Percentiles rank a stretch among this genome's conserved stretches.
Evolutionary conservation across 495 filamentous ascomycete genomes (phyloP).

Genomic region (Daldinia loculata): DNA sequence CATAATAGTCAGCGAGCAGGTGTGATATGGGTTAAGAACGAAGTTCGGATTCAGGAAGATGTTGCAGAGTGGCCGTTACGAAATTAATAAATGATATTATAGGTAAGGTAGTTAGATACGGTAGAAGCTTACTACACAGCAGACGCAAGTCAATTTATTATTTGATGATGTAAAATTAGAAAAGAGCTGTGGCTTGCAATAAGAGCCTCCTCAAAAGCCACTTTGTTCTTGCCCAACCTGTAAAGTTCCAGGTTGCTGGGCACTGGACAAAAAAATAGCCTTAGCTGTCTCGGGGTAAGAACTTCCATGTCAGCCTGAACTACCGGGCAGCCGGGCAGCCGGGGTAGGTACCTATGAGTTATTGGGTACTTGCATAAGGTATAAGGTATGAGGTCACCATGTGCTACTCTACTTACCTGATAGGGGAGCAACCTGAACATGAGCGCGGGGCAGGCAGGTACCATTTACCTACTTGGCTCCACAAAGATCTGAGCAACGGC

Average conservation of each 20-base stretch:
- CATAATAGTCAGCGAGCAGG: conserved; percentile 36
- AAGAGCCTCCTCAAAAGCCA: neutral
- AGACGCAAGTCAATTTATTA: conserved; percentile 24
- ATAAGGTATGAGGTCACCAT: conserved; percentile 26
- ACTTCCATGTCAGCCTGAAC: conserved; percentile 5
- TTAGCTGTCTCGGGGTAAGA: neutral
- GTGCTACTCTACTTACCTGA: conserved; percentile 7
- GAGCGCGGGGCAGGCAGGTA: conserved; percentile 29
- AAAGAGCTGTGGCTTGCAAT: too few relatives aligned
- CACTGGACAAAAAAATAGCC: too few relatives aligned
- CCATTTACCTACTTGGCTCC: conserved; percentile 7
- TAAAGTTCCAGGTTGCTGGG: too few relatives aligned
- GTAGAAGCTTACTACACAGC: neutral
- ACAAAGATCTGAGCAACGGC: conserved; percentile 7
- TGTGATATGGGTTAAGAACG: conserved; percentile 47
- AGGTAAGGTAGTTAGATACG: conserved; percentile 22
- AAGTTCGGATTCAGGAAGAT: conserved; percentile 39
- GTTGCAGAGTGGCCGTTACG: conserved; percentile 43
- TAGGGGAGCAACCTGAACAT: conserved; percentile 4
- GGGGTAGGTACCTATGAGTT: neutral
- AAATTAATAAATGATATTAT: conserved; percentile 8
- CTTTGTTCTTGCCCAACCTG: neutral
- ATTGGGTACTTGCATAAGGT: conserved; percentile 11
- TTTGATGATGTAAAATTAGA: too few relatives aligned
- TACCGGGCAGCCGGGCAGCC: conserved; percentile 1